These are phyloP conservation scores for Chaetothyriales sp. DNA, from an alignment of 2,329 filamentous ascomycete species.

Conservation along the genomic window DNA sequence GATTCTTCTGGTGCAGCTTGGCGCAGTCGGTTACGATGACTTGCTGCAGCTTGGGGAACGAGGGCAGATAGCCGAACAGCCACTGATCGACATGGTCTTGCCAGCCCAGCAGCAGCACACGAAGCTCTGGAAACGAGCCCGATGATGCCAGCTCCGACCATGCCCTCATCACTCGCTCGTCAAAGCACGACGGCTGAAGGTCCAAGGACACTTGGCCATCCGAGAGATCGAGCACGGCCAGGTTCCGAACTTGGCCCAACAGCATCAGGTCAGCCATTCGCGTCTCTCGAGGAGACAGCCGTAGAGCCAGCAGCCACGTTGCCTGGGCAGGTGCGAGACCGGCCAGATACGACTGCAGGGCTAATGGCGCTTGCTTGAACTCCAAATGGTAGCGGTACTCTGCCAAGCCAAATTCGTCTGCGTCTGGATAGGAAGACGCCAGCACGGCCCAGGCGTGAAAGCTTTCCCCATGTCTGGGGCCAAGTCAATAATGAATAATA, in stretches of 20 bases:
- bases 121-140: constrained; percentile 25
- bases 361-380: constrained; percentile 20
- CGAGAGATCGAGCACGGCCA: constrained; percentile 27
- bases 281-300: constrained; percentile 22
- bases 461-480: constrained; percentile 19
- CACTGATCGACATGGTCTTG: constrained; percentile 23
- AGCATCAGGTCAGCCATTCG: constrained; percentile 25
- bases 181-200: constrained; percentile 18
- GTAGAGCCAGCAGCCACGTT: constrained; percentile 26
- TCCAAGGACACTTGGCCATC: constrained; percentile 6
- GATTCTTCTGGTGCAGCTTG: constrained; percentile 17
- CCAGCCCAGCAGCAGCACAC: constrained; percentile 24
- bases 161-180: constrained; percentile 28
- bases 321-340: constrained; percentile 22
- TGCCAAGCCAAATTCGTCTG: constrained; percentile 21
- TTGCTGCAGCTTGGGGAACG: constrained; percentile 25
- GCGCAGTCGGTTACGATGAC: constrained; percentile 25
- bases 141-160: constrained; percentile 27
- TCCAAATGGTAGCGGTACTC: constrained; percentile 22
- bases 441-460: constrained; percentile 33
- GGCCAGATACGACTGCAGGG: constrained; percentile 24
- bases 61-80: constrained; percentile 23
- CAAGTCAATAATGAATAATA: constrained; percentile 1
- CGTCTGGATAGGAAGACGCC: constrained; percentile 23
- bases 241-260: constrained; percentile 26